A percentile compares a stretch with the other conserved stretches of the same genome.
These are phyloP conservation scores for Colletotrichum trifolii DNA, from an alignment of 2,329 filamentous ascomycete species.

Conservation along the genomic window DNA sequence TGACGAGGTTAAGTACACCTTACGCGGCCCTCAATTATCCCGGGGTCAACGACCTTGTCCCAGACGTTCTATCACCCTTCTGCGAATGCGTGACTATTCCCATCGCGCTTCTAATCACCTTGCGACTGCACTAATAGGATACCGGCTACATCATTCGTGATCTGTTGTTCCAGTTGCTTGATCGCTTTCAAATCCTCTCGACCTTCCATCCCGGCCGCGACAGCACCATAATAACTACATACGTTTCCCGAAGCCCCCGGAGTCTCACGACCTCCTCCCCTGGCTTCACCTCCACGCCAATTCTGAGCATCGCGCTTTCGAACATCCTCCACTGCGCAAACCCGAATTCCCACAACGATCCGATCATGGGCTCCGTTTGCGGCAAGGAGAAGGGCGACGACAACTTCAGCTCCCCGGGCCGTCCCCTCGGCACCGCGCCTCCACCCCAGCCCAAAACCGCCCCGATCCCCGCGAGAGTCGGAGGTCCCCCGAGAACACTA, in stretches of 20 bases:
- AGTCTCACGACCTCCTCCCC: not conserved
- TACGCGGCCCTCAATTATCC: conserved; percentile 28
- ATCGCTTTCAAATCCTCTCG: too few relatives aligned
- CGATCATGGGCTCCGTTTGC: conserved; percentile 86
- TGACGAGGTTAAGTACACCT: conserved; percentile 26
- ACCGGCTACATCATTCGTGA: not conserved
- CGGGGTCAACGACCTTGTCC: conserved; percentile 7
- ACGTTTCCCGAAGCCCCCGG: conserved; percentile 13
- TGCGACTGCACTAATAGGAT: not conserved
- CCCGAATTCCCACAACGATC: not conserved
- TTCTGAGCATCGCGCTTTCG: not conserved
- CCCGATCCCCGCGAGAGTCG: conserved; percentile 63
- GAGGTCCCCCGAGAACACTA: conserved; percentile 71
- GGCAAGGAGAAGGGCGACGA: conserved; percentile 80
- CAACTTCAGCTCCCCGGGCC: conserved; percentile 78
- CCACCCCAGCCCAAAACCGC: conserved; percentile 60
- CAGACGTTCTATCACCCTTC: not conserved
- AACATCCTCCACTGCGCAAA: conserved; percentile 4
- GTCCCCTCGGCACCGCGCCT: conserved; percentile 72
- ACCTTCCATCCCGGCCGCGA: conserved; percentile 15
- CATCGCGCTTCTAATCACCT: too few relatives aligned
- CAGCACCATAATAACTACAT: conserved; percentile 15
- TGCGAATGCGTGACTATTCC: not conserved
- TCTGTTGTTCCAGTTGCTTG: too few relatives aligned
- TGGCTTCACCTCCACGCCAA: not conserved